Conservation (phyloP, 129 eudicot genomes). For the Flaveria brownii region DNA sequence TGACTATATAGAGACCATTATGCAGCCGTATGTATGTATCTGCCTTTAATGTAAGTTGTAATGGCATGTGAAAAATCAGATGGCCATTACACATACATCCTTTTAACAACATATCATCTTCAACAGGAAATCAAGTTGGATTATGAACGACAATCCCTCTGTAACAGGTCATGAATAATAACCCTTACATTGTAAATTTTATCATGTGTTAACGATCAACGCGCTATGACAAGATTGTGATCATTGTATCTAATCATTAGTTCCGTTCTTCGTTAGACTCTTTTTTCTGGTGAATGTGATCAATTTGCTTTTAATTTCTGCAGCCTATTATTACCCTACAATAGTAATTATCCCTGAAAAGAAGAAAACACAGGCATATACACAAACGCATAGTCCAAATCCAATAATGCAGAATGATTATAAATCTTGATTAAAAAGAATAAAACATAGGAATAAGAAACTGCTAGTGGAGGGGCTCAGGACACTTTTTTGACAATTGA, state of each 20-base stretch:
- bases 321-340: neutral
- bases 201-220: neutral
- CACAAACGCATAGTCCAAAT: constrained; percentile 7
- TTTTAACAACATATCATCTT: neutral
- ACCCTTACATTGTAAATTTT: too few species aligned
- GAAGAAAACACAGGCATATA: neutral
- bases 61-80: too few species aligned
- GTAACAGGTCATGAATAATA: too few species aligned
- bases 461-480: neutral
- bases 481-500: neutral
- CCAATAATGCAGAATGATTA: neutral
- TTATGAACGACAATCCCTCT: too few species aligned
- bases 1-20: too few species aligned
- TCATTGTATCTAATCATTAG: neutral
- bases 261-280: neutral
- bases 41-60: too few species aligned
- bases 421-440: neutral
- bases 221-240: too few species aligned
- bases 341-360: neutral
- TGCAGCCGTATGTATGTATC: too few species aligned
- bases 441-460: neutral
- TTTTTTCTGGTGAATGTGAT: neutral
- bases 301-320: neutral
- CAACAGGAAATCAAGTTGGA: neutral
- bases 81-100: too few species aligned